phyloP scores from a whole-genome alignment of 1,284 basidiomycete genomes.

The Anthracocystis walkeri region DNA sequence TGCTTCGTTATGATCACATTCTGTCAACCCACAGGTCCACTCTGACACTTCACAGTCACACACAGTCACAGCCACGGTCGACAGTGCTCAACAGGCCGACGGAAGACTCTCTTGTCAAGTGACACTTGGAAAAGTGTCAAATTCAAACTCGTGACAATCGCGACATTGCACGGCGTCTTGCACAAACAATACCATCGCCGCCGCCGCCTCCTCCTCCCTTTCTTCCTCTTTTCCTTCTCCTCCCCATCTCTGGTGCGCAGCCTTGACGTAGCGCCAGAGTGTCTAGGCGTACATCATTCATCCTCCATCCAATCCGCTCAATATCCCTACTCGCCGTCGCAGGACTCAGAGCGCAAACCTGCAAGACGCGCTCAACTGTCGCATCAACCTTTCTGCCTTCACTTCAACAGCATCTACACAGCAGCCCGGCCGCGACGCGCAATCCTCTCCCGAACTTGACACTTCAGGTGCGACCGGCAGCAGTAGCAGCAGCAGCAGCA shows the following conservation, averaged over 20 bases:
- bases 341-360: constrained; percentile 55
- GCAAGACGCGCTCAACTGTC: constrained; percentile 56
- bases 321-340: constrained; percentile 51
- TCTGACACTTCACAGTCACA: not conserved
- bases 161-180: not conserved
- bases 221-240: no score
- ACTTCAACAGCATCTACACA: constrained; percentile 10
- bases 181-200: not conserved
- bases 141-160: no score
- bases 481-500: constrained; percentile 23
- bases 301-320: constrained; percentile 46
- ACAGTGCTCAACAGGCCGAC: not conserved
- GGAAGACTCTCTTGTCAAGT: no score
- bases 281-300: constrained; percentile 32
- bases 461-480: not conserved
- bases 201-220: not conserved
- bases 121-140: no score
- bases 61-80: not conserved
- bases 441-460: not conserved
- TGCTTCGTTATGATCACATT: constrained; percentile 5
- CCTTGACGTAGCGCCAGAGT: constrained; percentile 41
- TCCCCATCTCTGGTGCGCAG: constrained; percentile 33
- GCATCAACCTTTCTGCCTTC: constrained; percentile 45
- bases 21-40: constrained; percentile 1
- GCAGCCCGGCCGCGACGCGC: not conserved